Base-by-base conservation (phyloP, 192 early-diverging fungal genomes). In the Mortierella antarctica region DNA sequence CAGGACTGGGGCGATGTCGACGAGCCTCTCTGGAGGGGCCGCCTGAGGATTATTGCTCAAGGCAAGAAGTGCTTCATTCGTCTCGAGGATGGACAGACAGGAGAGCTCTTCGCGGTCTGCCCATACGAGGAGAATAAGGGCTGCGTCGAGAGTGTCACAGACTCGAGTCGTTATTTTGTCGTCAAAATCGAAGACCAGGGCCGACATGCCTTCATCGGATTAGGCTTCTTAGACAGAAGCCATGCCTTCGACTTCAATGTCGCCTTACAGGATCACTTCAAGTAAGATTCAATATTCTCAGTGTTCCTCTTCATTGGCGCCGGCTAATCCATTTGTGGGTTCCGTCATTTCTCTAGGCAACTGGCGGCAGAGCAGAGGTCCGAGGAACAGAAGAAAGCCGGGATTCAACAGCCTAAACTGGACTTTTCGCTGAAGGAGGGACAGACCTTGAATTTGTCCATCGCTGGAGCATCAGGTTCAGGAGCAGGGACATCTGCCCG, bases 201-300 rank as follows among this genome's bases (percentile, higher is more conserved):
- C 15, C 84, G 94, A 14, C 92, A 95, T 75, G 94, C 94, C 18
- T 96, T 91, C 75, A 85, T 97, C 63, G 95, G 95, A 12, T 82
- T 97, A 58, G 95, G 95, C 12, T 97, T 97, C 73, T 80, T 86
- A 49, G 95, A 97, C 75, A 87, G 95, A 14, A 87, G 86, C 42
- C 85, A 88, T 67, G 92, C 95, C 4, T 97, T 97, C 85, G 95
- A 97, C 76, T 95, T 96, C 64, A 96, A 97, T 71, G 95, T 97
- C 5, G 91, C 94, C 2, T 79, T 97, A 6, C 94, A 96, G 82
- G 95, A 97, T 82, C 90, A 89, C 70, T 76, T 83, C 66, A 93
- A 92, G 91, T 92, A 83, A 50, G 62, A 15, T 42, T 39, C 17
- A 17, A 20, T 62, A 6, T 39, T 11, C 62, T 23, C 20, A 21